phyloP scores from a whole-genome alignment of 352 stramenopile genomes.

The Salisapilia sapeloensis region DNA sequence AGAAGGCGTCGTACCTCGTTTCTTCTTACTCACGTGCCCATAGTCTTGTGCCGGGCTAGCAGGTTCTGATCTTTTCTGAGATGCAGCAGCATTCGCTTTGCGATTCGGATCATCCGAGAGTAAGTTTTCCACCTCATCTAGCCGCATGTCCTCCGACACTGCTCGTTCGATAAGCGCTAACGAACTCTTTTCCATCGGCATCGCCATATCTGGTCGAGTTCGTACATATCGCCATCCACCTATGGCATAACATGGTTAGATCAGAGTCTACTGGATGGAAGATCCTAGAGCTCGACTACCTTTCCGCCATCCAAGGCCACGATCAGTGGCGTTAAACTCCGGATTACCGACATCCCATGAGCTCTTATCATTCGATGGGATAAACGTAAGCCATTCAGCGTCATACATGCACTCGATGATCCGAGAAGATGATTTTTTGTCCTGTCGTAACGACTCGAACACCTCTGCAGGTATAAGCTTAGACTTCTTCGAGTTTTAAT shows the following conservation, averaged over 20 bases:
- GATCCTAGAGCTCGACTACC: conserved; percentile 11
- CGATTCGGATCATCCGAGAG: conserved; percentile 49
- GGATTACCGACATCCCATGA: conserved; percentile 46
- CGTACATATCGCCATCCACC: conserved; percentile 66
- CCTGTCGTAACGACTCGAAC: conserved; percentile 57
- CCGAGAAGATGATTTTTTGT: conserved; percentile 69
- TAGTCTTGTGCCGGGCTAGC: conserved; percentile 20
- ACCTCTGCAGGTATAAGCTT: conserved; percentile 17
- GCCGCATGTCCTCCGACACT: conserved; percentile 50
- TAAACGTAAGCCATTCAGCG: conserved; percentile 62
- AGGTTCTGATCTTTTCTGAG: background rate
- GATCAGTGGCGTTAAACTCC: conserved; percentile 46
- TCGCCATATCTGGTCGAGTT: conserved; percentile 34
- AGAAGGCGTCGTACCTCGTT: conserved; percentile 15
- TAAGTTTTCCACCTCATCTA: conserved; percentile 68
- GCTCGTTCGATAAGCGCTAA: conserved; percentile 50
- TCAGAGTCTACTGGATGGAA: background rate
- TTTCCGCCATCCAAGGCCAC: conserved; percentile 62
- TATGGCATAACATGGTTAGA: conserved; percentile 8
- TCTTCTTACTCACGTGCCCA: conserved; percentile 40
- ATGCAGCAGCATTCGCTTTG: conserved; percentile 20
- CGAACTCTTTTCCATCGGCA: conserved; percentile 44
- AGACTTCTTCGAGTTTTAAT: background rate
- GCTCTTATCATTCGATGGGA: conserved; percentile 72
- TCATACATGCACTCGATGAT: conserved; percentile 78